Evolutionary conservation across 2,329 filamentous ascomycete genomes (phyloP), one percentile per base, ranked within the genome.

Genomic region (Sclerotinia nivalis): DNA sequence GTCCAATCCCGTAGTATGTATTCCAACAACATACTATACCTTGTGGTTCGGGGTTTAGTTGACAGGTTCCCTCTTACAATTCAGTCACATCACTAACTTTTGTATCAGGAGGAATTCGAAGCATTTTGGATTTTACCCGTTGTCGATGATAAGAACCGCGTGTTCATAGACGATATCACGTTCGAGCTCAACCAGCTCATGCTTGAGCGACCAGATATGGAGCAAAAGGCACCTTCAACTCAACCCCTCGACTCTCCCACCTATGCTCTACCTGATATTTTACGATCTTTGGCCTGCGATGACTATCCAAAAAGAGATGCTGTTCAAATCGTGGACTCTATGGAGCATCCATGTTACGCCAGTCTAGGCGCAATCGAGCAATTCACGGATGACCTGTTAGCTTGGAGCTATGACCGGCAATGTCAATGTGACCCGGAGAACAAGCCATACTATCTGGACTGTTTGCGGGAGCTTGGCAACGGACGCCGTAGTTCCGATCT

Each of bases 331-430:
- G 15, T 54, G n/a, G 66, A 75, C 83, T 83, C 55, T 82, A 70
- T 74, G 55, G 77, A 78, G 56, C 78, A 80, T 66, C 78, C 78
- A 22, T 74, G 84, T 73, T 91, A 89, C 76, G 86, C 87, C 64
- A 86, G 87, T 72, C 81, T 93, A 31, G 90, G 90, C 31, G 84
- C 84, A 20, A 78, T 88, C 12, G 83, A 85, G 52, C 86, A 90
- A 75, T 91, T 91, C 78, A 84, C 86, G 7, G 87, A 91, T 75
- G 76, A 80, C 1, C 79, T 89, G n/a, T 80, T 93, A 25, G 80
- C 84, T 40, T 90, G 88, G 77, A 87, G 88, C 5, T 92, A 87
- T 76, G 82, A 87, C 34, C 83, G 86, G 47, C 90, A 92, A 79
- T 80, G 83, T 34, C 77, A 80, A 12, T 84, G 83, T 65, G 88